Percentiles rank a stretch among this genome's conserved stretches.
Conservation (phyloP, 306 rosid genomes). For the Quercus variabilis region DNA sequence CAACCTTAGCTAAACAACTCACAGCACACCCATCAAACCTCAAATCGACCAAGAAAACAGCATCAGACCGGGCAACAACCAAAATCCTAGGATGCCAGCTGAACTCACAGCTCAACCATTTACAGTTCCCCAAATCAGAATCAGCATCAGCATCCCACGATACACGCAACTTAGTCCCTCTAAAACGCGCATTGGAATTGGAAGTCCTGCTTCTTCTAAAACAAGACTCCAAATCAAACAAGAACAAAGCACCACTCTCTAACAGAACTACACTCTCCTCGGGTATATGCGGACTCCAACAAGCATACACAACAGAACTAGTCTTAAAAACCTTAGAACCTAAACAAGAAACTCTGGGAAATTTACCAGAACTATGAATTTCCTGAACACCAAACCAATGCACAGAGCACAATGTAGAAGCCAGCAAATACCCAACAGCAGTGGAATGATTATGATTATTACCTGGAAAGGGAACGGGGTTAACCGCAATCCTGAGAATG, state of each 20-base stretch:
- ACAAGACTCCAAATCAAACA: conserved; percentile 58
- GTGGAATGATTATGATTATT: neutral
- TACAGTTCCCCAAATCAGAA: conserved; percentile 17
- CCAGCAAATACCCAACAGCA: conserved; percentile 43
- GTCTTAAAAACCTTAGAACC: conserved; percentile 52
- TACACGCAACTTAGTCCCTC: conserved; percentile 53
- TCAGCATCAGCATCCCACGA: conserved; percentile 36
- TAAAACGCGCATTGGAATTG: neutral
- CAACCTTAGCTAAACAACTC: conserved; percentile 54
- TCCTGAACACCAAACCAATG: conserved; percentile 46
- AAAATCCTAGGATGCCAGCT: conserved; percentile 67
- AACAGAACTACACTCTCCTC: conserved; percentile 57
- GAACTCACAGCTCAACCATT: conserved; percentile 69
- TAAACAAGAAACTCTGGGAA: conserved; percentile 21
- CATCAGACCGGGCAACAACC: conserved; percentile 52
- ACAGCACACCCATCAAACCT: conserved; percentile 33
- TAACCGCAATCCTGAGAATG: conserved; percentile 40
- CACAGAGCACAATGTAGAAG: conserved; percentile 44
- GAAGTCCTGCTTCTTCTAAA: neutral
- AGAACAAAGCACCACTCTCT: conserved; percentile 50
- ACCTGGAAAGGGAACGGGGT: no score
- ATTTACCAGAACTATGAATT: neutral
- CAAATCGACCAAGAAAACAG: conserved; percentile 62
- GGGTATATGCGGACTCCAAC: conserved; percentile 60
- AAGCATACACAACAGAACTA: conserved; percentile 45